Evolutionary conservation across 345 rosid species (phyloP), one percentile per base, ranked within the genome.

Genomic region (Gossypium bickii): DNA sequence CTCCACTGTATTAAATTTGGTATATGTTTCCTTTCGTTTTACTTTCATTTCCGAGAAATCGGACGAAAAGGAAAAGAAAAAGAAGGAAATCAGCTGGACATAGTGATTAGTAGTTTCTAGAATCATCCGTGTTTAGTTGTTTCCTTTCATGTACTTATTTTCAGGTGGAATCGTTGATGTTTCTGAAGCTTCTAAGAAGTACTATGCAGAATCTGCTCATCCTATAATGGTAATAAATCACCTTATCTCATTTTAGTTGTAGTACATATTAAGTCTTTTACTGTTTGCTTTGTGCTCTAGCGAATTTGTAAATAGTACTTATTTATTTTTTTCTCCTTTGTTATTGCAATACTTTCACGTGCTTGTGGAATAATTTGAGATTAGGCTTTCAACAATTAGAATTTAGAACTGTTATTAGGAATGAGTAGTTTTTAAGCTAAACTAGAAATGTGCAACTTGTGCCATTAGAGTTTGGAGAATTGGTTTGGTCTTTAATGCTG

Each of bases 101-200:
- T 17, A 34, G 13, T 27, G 11, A 74, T 20, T 27, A 12, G 63
- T 25, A 22, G 29, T 74, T 51, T 34, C 9, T 27, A 27, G 69
- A 67, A 24, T 24, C 9, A 67, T 48, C 41, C 9, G 4, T 22
- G 38, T 45, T 45, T 67, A 24, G 24, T 81, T 56, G 58, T 72
- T 57, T 43, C 9, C 25, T 38, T 24, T 43, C 70, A 11, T 25
- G 22, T 57, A 73, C 34, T 62, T 51, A 69, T 72, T 83, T 0
- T 58, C 82, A 93, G 99, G 94, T 85, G 96, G 93, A 80, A 86
- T 84, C 48, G 72, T 95, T 77, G 93, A 95, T 81, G 80, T 93
- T 25, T 76, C 75, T 45, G 94, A 85, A 77, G 98, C 89, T 11
- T 78, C 81, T 59, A 76, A 84, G 78, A 86, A 78, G 74, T 86